Conservation (phyloP, 2,329 filamentous ascomycete genomes). For the Epichloe hybrida region DNA sequence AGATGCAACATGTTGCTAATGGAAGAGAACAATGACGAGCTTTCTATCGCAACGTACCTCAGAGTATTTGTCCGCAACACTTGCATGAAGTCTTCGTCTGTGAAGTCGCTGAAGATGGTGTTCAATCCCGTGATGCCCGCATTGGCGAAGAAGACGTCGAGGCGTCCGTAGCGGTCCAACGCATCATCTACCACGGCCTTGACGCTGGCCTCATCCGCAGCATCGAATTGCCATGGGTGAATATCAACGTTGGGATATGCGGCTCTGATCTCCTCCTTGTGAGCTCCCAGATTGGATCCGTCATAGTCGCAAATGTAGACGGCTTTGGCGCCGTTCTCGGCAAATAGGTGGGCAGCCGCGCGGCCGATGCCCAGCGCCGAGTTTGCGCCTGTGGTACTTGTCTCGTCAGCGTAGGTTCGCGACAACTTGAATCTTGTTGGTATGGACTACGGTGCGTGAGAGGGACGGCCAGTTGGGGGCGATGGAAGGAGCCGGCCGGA, state of each 20-base stretch:
- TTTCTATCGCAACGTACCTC: slow-evolving; percentile 37
- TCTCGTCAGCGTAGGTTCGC: not conserved
- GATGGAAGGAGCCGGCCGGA: no score
- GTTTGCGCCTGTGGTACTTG: slow-evolving; percentile 48
- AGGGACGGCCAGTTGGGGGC: no score
- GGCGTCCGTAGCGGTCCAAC: slow-evolving; percentile 57
- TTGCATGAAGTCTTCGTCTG: slow-evolving; percentile 63
- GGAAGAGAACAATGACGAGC: not conserved
- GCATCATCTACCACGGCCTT: slow-evolving; percentile 65
- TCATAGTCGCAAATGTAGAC: slow-evolving; percentile 80
- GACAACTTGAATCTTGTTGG: no score
- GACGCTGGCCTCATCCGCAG: slow-evolving; percentile 62
- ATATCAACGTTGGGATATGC: slow-evolving; percentile 60
- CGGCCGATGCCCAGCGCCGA: slow-evolving; percentile 79
- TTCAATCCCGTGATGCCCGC: slow-evolving; percentile 60
- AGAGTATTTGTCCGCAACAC: slow-evolving; percentile 66
- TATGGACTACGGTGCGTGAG: no score
- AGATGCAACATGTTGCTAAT: not conserved
- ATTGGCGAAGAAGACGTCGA: slow-evolving; percentile 93
- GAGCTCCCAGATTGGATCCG: slow-evolving; percentile 49
- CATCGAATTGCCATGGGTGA: slow-evolving; percentile 66
- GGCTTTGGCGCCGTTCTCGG: slow-evolving; percentile 69
- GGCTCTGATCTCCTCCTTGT: slow-evolving; percentile 60
- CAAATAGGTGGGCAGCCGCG: slow-evolving; percentile 77
- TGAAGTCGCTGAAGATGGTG: slow-evolving; percentile 54